Evolutionary conservation across 768 basidiomycete genomes (phyloP).

Genomic region (Boletus patriciae): DNA sequence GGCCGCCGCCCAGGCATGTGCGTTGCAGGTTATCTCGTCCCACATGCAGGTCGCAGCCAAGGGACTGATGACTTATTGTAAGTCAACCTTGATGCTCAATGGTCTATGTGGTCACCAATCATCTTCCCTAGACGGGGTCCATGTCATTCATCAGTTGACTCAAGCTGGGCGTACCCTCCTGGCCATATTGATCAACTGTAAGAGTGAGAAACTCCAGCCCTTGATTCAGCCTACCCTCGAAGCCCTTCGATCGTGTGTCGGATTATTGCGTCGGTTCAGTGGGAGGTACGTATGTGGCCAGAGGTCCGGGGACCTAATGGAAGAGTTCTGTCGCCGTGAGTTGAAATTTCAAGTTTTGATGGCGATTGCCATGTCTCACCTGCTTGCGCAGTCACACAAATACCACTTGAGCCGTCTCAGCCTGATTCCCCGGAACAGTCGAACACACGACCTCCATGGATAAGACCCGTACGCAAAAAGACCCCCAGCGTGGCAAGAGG

Average conservation of each 20-base stretch:
- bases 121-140: conserved; percentile 71
- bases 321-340: conserved; percentile 88
- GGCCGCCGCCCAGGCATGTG: conserved; percentile 71
- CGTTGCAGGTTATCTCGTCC: conserved; percentile 77
- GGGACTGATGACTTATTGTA: conserved; percentile 93
- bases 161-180: conserved; percentile 91
- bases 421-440: conserved; percentile 50
- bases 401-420: conserved; percentile 73
- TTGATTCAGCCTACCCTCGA: conserved; percentile 82
- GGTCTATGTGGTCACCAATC: conserved; percentile 12
- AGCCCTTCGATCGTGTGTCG: conserved; percentile 83
- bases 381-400: conserved; percentile 64
- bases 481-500: conserved; percentile 46
- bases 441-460: conserved; percentile 74
- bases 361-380: conserved; percentile 9
- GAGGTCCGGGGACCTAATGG: conserved; percentile 88
- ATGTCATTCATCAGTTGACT: conserved; percentile 93
- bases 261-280: conserved; percentile 84
- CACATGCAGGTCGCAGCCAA: conserved; percentile 84
- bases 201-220: conserved; percentile 71
- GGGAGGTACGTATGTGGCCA: conserved; percentile 91
- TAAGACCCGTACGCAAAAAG: conserved; percentile 85
- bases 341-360: conserved; percentile 10
- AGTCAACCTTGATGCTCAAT: conserved; percentile 34
- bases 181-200: conserved; percentile 84